Percentiles rank a stretch among this genome's conserved stretches.
These are phyloP conservation scores for Helminthosporium solani DNA, from an alignment of 2,329 filamentous ascomycete genomes.

Conservation along the genomic window DNA sequence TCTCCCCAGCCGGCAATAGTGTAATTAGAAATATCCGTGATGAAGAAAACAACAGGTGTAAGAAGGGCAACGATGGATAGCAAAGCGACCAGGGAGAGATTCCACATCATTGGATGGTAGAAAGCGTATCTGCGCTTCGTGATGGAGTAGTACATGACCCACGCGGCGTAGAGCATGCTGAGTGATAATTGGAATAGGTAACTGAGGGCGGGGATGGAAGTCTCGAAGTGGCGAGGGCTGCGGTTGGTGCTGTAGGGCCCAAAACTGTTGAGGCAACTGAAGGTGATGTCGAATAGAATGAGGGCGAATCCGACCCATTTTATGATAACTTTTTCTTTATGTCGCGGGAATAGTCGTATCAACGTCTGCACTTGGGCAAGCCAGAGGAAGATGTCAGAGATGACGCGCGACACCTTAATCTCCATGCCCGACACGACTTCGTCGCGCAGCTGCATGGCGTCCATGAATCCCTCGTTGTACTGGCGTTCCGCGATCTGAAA, in stretches of 20 bases:
- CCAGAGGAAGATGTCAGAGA: conserved; percentile 96
- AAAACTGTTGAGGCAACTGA: conserved; percentile 90
- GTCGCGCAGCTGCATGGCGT: conserved; percentile 72
- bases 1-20: conserved; percentile 90
- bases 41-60: conserved; percentile 89
- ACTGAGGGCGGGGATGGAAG: conserved; percentile 86
- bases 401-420: conserved; percentile 84
- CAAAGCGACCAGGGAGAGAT: conserved; percentile 77
- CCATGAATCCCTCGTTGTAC: conserved; percentile 76
- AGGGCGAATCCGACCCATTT: conserved; percentile 97
- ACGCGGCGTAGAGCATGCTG: conserved; percentile 84
- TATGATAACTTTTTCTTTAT: conserved; percentile 96
- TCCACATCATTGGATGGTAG: conserved; percentile 87
- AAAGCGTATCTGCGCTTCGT: conserved; percentile 90
- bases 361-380: conserved; percentile 95
- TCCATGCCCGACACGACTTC: conserved; percentile 81
- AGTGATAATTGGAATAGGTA: conserved; percentile 89
- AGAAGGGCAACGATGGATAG: conserved; percentile 80
- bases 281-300: conserved; percentile 86
- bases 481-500: conserved; percentile 81
- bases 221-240: conserved; percentile 74
- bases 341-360: conserved; percentile 91
- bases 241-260: conserved; percentile 54
- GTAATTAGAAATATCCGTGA: conserved; percentile 82
- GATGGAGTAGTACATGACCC: conserved; percentile 91